These are phyloP conservation scores for Combretum micranthum DNA, from an alignment of 345 rosid species.

Conservation along the genomic window DNA sequence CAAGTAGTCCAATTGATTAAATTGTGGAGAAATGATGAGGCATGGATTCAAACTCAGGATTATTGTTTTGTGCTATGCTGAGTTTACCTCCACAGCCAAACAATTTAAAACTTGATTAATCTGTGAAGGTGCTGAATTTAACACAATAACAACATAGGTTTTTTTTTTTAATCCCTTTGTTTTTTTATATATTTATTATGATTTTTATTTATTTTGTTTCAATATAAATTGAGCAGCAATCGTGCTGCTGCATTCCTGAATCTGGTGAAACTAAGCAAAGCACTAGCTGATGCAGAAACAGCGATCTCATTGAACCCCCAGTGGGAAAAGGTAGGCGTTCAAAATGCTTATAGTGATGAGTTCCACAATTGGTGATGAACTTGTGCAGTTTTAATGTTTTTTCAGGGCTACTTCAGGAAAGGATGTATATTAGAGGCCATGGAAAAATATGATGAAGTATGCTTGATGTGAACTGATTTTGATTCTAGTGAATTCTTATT, in stretches of 20 bases:
- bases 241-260: conserved; percentile 94
- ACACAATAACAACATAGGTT: neutral
- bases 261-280: conserved; percentile 86
- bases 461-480: conserved; percentile 1
- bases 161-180: neutral
- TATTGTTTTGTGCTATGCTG: too few relatives aligned
- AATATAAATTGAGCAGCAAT: conserved; percentile 42
- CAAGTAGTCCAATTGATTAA: too few relatives aligned
- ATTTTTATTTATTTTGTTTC: conserved; percentile 2
- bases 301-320: conserved; percentile 74
- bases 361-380: conserved; percentile 3
- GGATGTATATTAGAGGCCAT: conserved; percentile 93
- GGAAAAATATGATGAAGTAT: conserved; percentile 87
- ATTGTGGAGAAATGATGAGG: too few relatives aligned
- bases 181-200: neutral
- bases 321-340: conserved; percentile 78
- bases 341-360: neutral
- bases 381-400: conserved; percentile 10
- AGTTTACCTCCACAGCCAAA: too few relatives aligned
- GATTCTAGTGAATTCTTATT: neutral
- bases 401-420: conserved; percentile 91
- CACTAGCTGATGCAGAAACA: conserved; percentile 85
- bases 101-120: too few relatives aligned
- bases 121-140: too few relatives aligned
- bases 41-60: too few relatives aligned